These are phyloP conservation scores for Phylloboletellus chloephorus DNA, from an alignment of 1,284 basidiomycete species.

Conservation along the genomic window DNA sequence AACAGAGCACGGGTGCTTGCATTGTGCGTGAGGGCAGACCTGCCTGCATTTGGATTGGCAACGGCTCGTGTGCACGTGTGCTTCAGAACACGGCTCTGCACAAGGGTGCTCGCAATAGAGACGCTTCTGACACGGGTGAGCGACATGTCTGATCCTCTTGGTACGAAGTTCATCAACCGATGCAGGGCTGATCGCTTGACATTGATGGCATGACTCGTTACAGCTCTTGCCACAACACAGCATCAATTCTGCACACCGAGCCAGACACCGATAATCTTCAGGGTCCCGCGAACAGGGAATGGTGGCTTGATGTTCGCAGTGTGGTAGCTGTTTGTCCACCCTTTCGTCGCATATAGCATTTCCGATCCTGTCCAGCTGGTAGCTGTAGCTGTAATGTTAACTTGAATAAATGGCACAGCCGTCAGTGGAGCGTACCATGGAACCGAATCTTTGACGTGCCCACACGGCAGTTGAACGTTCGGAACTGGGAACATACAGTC, in stretches of 20 bases:
- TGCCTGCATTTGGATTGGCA: constrained; percentile 54
- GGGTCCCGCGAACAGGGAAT: constrained; percentile 47
- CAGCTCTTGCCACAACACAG: constrained; percentile 56
- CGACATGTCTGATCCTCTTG: constrained; percentile 36
- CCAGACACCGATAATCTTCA: constrained; percentile 37
- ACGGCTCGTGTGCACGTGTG: constrained; percentile 44
- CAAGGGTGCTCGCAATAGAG: constrained; percentile 61
- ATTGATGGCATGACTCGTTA: constrained; percentile 44
- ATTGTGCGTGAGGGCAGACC: constrained; percentile 49
- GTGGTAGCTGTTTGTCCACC: constrained; percentile 44
- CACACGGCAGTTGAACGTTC: constrained; percentile 56
- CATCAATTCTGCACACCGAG: constrained; percentile 41
- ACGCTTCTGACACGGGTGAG: constrained; percentile 47
- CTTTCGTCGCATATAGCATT: constrained; percentile 41
- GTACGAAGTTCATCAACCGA: constrained; percentile 6
- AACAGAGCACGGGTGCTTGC: constrained; percentile 44
- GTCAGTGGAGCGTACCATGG: constrained; percentile 44
- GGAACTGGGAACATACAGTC: constrained; percentile 48
- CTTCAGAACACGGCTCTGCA: constrained; percentile 43
- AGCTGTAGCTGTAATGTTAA: constrained; percentile 34
- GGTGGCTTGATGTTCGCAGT: constrained; percentile 51
- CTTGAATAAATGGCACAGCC: background rate
- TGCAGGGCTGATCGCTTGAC: constrained; percentile 37
- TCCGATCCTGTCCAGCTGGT: constrained; percentile 41
- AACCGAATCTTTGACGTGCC: constrained; percentile 46